Percentiles rank a stretch among this genome's conserved stretches.
Evolutionary conservation across 805 yeast species (phyloP).

Genomic region (Ogataea trehalophila): DNA sequence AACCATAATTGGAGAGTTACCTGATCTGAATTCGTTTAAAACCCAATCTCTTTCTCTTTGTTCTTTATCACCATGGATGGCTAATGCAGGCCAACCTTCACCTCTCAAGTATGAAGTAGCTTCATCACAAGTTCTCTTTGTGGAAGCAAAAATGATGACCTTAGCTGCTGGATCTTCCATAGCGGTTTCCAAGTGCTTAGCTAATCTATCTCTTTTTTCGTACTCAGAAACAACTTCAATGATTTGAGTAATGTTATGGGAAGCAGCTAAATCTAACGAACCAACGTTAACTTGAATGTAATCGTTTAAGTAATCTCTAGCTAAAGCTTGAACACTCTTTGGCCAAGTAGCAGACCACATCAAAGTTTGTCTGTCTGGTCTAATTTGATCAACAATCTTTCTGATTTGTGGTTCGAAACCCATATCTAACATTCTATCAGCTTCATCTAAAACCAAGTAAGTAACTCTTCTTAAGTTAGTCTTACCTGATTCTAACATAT

Average conservation of each 20-base stretch:
- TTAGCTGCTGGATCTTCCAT: conserved; percentile 69
- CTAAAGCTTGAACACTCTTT: conserved; percentile 90
- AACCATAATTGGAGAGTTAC: conserved; percentile 94
- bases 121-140: conserved; percentile 97
- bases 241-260: conserved; percentile 90
- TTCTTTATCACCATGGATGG: conserved; percentile 97
- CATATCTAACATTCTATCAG: conserved; percentile 99
- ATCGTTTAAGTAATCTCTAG: conserved; percentile 85
- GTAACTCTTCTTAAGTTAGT: conserved; percentile 96
- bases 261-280: conserved; percentile 91
- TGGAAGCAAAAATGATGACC: conserved; percentile 87
- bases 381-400: conserved; percentile 90
- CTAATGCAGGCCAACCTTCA: conserved; percentile 98
- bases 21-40: conserved; percentile 82
- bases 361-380: conserved; percentile 98
- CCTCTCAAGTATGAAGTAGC: conserved; percentile 85
- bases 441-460: conserved; percentile 95
- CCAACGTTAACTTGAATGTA: conserved; percentile 97
- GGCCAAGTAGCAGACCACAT: conserved; percentile 99
- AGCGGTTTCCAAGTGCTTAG: conserved; percentile 78
- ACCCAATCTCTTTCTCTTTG: conserved; percentile 99
- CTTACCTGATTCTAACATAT: conserved; percentile 92
- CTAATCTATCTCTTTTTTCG: conserved; percentile 89
- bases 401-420: conserved; percentile 99
- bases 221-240: conserved; percentile 88